Evolutionary conservation across 1,139 yeast species (phyloP), one percentile per base, ranked within the genome.

Genomic region (Candida tunisiensis): DNA sequence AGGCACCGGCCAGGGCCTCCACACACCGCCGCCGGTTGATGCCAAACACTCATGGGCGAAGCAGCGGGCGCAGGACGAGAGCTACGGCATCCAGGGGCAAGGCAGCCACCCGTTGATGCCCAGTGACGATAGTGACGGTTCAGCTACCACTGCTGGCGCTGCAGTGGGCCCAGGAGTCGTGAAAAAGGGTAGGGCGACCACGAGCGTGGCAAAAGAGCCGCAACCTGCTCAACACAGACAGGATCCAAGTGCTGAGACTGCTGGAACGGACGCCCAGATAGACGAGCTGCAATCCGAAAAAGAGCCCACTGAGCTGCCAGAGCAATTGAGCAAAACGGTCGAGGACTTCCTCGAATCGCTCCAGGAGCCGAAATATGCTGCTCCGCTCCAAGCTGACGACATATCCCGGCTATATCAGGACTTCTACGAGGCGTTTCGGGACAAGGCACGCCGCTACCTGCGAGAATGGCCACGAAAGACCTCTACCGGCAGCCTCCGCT

Each of bases 351-450:
- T 67, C 13, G 49, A 49, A 25, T 69, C 64, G 28, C 47, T 70
- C 21, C 65, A 62, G 36, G 68, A 64, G 35, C 78, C 78, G 3
- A 60, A 61, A 35, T 69, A 69, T 37, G 48, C 56, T 18, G 57
- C 58, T 25, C 77, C 78, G 0, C 45, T 70, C 30, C 58, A 62
- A 3, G 60, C 67, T 9, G 52, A 56, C 24, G 73, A 69, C 34
- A 51, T 71, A 20, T 55, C 73, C 1, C 51, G 54, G 15, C 41
- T 70, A 19, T 71, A 69, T 36, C 75, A 69, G 37, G 54, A 53
- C 17, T 70, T 71, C 37, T 71, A 69, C 38, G 31, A 32, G 14
- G 47, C 47, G 14, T 57, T 59, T 31, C 42, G 50, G 29, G 25
- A 31, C 5, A 44, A 40, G 24, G 45, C 38, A 31, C 48, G 42